phyloP scores from a whole-genome alignment of 306 rosid genomes.

The Trifolium dubium region DNA sequence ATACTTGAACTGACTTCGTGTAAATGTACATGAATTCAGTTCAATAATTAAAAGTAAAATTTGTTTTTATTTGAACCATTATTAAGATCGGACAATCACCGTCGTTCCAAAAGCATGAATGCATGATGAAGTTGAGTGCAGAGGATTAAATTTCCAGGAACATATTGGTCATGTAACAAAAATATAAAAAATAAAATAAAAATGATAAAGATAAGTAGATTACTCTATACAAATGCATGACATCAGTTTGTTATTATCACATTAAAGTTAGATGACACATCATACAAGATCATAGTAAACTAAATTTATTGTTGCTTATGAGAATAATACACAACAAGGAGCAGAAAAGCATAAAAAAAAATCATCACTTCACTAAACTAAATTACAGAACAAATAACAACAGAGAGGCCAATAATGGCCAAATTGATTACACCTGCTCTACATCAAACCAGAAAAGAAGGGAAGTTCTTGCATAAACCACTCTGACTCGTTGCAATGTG shows the following conservation, averaged over 20 bases:
- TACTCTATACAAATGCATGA: neutral
- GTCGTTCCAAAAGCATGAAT: too few relatives aligned
- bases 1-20: too few relatives aligned
- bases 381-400: constrained; percentile 37
- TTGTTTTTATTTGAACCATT: too few relatives aligned
- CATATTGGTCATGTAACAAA: too few relatives aligned
- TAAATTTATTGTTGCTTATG: constrained; percentile 17
- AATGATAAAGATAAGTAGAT: neutral
- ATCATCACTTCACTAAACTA: constrained; percentile 37
- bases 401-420: constrained; percentile 29
- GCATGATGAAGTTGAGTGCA: too few relatives aligned
- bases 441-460: constrained; percentile 95
- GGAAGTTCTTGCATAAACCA: constrained; percentile 77
- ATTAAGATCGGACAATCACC: too few relatives aligned
- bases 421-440: constrained; percentile 53
- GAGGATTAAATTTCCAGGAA: too few relatives aligned
- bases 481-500: constrained; percentile 86
- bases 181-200: too few relatives aligned
- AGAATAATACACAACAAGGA: constrained; percentile 18
- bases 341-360: constrained; percentile 32
- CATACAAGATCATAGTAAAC: neutral
- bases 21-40: too few relatives aligned
- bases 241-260: neutral
- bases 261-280: neutral
- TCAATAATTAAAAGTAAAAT: too few relatives aligned